Evolutionary conservation across 2,329 filamentous ascomycete genomes (phyloP).

Genomic region (Diaporthe helianthi): DNA sequence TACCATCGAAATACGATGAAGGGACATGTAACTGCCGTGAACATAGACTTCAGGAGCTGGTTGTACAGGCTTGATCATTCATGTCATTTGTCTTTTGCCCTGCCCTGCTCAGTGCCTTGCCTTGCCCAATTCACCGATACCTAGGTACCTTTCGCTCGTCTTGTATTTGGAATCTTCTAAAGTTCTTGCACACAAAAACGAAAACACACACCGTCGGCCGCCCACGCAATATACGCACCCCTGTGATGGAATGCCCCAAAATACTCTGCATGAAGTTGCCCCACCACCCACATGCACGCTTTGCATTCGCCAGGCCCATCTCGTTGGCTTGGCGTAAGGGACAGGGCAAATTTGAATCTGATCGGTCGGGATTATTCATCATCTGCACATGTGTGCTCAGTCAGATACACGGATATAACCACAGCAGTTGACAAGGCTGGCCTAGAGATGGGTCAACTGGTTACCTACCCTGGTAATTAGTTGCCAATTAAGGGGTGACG

Average conservation of each 20-base stretch:
- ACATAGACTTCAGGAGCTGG: neutral
- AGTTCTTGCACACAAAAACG: neutral
- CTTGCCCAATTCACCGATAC: neutral
- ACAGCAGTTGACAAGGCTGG: too few relatives aligned
- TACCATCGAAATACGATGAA: neutral
- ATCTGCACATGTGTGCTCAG: too few relatives aligned
- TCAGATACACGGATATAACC: constrained; percentile 7
- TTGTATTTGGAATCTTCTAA: constrained; percentile 6
- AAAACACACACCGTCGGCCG: neutral
- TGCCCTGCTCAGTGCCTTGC: neutral
- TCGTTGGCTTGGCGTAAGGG: constrained; percentile 10
- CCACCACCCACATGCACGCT: constrained; percentile 16
- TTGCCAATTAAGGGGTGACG: neutral
- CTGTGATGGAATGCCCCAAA: neutral
- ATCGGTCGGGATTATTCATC: constrained; percentile 11
- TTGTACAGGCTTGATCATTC: neutral
- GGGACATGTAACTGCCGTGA: neutral
- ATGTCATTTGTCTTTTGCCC: neutral
- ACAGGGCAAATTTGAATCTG: neutral
- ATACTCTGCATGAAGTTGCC: neutral
- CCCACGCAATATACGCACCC: neutral
- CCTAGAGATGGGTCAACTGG: neutral
- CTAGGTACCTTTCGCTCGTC: neutral
- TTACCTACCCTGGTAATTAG: too few relatives aligned
- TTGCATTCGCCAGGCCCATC: neutral